Evolutionary conservation across 2,329 filamentous ascomycete genomes (phyloP).

Genomic region (Fusarium tricinctum): DNA sequence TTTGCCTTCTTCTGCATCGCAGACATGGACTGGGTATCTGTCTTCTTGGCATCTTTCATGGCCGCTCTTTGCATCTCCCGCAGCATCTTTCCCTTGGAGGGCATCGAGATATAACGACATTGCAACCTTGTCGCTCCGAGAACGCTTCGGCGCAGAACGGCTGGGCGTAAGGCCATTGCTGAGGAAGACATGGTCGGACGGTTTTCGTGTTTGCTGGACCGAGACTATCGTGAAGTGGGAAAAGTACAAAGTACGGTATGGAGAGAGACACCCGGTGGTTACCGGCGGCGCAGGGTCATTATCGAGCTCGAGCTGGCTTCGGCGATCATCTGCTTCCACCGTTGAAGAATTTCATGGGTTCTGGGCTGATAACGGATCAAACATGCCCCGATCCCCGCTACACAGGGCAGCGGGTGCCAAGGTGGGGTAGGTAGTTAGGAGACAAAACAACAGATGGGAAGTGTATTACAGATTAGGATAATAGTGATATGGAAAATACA

Average conservation of each 20-base stretch:
- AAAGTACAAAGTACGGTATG: background rate
- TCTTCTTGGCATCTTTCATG: conserved; percentile 43
- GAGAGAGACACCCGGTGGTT: conserved; percentile 36
- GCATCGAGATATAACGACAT: conserved; percentile 49
- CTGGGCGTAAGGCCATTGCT: conserved; percentile 42
- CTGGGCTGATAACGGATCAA: conserved; percentile 46
- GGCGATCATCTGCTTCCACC: conserved; percentile 10
- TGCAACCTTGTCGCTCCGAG: conserved; percentile 42
- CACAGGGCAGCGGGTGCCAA: conserved; percentile 16
- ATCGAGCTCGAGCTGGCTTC: conserved; percentile 39
- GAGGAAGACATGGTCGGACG: conserved; percentile 38
- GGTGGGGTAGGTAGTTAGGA: background rate
- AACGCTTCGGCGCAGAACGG: conserved; percentile 40
- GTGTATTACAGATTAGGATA: no score
- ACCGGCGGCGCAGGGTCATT: conserved; percentile 48
- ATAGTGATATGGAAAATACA: no score
- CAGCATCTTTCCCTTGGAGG: conserved; percentile 45
- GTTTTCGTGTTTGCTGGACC: background rate
- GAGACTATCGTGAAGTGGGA: conserved; percentile 4
- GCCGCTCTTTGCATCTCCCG: conserved; percentile 50
- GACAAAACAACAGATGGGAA: no score
- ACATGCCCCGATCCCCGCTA: conserved; percentile 25
- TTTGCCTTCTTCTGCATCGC: conserved; percentile 52
- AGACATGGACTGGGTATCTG: conserved; percentile 51
- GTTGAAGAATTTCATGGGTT: conserved; percentile 47